Conservation (phyloP, 1,139 yeast genomes). For the Petasospora fabianii region DNA sequence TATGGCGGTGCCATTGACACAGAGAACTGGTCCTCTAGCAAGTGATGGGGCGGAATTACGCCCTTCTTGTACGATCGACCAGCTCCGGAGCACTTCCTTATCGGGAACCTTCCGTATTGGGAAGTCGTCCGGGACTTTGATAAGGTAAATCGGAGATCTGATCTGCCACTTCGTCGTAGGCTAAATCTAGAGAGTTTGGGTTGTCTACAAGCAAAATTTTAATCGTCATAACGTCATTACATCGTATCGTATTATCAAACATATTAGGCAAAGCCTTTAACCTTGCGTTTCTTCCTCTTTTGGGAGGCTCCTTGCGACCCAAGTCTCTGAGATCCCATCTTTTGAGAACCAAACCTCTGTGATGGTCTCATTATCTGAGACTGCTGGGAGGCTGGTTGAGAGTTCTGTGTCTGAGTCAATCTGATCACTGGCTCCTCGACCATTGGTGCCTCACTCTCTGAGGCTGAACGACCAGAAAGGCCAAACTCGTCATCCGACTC, state of each 20-base stretch:
- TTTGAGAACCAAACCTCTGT: constrained; percentile 1
- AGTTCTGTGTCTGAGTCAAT: constrained; percentile 9
- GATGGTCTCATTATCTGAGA: constrained; percentile 3
- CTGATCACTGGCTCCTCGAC: constrained; percentile 7
- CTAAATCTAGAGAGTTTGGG: too few species aligned
- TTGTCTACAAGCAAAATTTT: too few species aligned
- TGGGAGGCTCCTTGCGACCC: constrained; percentile 1
- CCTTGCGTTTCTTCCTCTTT: constrained; percentile 13
- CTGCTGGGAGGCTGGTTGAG: constrained; percentile 4
- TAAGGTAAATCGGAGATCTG: background rate
- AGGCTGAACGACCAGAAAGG: constrained; percentile 1
- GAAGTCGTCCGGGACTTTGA: background rate
- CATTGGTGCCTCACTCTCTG: constrained; percentile 1
- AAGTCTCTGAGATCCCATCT: background rate
- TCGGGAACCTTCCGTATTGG: constrained; percentile 1
- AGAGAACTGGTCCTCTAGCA: background rate
- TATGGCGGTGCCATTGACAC: background rate
- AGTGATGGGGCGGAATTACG: background rate
- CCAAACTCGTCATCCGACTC: constrained; percentile 10
- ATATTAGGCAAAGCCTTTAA: constrained; percentile 16
- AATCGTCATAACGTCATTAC: background rate
- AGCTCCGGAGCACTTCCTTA: constrained; percentile 3
- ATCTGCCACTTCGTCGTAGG: background rate
- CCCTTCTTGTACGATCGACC: background rate
- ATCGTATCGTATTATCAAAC: background rate